Conservation (phyloP, 768 basidiomycete species). For the Udeniomyces megalosporus region DNA sequence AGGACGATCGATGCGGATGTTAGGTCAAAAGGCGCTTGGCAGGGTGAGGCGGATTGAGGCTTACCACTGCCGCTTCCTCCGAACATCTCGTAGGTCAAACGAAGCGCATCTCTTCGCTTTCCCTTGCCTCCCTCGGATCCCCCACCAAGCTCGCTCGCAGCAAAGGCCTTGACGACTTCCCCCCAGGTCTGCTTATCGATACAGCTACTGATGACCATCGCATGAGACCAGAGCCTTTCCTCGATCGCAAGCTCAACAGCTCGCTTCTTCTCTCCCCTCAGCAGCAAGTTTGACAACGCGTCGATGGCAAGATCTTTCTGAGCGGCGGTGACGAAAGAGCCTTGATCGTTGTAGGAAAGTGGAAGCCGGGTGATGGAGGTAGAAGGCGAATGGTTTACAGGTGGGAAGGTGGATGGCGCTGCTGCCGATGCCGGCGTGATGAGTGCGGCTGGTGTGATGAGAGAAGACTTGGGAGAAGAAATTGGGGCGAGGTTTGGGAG, state of each 20-base stretch:
- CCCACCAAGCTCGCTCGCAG: conserved; percentile 47
- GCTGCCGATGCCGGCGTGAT: background rate
- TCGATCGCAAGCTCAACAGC: conserved; percentile 81
- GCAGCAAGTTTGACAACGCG: conserved; percentile 59
- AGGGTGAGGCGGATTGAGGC: background rate
- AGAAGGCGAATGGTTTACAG: conserved; percentile 12
- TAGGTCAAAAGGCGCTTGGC: background rate
- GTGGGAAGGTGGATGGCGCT: background rate
- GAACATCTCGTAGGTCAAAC: conserved; percentile 16
- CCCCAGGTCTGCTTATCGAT: conserved; percentile 90
- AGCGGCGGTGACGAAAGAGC: background rate
- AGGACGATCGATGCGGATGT: too few species aligned
- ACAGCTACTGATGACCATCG: conserved; percentile 81
- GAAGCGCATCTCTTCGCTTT: conserved; percentile 1
- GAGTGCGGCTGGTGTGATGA: background rate
- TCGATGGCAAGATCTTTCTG: conserved; percentile 42
- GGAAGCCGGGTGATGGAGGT: background rate
- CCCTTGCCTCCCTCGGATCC: background rate
- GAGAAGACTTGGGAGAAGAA: background rate
- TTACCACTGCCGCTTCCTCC: background rate
- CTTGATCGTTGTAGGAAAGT: too few species aligned
- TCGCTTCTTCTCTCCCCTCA: conserved; percentile 66
- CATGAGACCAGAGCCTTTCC: conserved; percentile 84
- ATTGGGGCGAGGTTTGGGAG: conserved; percentile 4
- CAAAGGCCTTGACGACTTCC: conserved; percentile 71